Percentiles rank a stretch among this genome's conserved stretches.
These are phyloP conservation scores for Tetragonia tetragonoides DNA, from an alignment of 148 eudicot genomes.

Conservation along the genomic window DNA sequence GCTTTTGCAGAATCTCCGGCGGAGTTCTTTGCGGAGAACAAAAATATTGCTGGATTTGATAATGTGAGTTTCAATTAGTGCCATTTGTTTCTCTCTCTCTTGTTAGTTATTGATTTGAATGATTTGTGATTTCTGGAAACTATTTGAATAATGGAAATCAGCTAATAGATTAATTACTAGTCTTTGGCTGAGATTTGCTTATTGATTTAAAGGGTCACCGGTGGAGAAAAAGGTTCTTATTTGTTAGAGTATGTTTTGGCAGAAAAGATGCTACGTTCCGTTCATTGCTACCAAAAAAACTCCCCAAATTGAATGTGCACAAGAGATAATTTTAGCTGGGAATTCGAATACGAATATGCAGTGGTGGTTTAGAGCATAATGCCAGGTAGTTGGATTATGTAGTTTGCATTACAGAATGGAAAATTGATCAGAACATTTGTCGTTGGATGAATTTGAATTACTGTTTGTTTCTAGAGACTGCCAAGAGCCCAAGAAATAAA, in stretches of 20 bases:
- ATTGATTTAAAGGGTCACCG: not conserved
- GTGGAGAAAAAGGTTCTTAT: too few relatives aligned
- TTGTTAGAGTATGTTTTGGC: too few relatives aligned
- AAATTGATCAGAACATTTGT: too few relatives aligned
- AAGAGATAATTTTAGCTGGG: not conserved
- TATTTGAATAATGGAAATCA: not conserved
- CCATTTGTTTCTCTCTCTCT: not conserved
- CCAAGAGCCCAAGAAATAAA: too few relatives aligned
- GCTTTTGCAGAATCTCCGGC: slow-evolving; percentile 82
- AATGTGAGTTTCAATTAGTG: slow-evolving; percentile 49
- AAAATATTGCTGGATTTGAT: slow-evolving; percentile 95
- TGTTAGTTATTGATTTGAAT: not conserved
- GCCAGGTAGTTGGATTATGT: too few relatives aligned
- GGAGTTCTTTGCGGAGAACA: slow-evolving; percentile 96
- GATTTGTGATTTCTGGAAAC: not conserved
- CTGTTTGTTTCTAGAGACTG: too few relatives aligned
- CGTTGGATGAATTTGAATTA: too few relatives aligned
- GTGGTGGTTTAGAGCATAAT: not conserved
- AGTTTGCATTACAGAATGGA: too few relatives aligned
- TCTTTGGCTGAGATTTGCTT: not conserved
- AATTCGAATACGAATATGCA: not conserved
- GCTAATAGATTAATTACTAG: not conserved
- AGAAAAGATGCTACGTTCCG: too few relatives aligned
- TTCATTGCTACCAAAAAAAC: too few relatives aligned
- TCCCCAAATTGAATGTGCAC: not conserved